phyloP scores from a whole-genome alignment of 345 rosid species.

The Erodium maritimum region DNA sequence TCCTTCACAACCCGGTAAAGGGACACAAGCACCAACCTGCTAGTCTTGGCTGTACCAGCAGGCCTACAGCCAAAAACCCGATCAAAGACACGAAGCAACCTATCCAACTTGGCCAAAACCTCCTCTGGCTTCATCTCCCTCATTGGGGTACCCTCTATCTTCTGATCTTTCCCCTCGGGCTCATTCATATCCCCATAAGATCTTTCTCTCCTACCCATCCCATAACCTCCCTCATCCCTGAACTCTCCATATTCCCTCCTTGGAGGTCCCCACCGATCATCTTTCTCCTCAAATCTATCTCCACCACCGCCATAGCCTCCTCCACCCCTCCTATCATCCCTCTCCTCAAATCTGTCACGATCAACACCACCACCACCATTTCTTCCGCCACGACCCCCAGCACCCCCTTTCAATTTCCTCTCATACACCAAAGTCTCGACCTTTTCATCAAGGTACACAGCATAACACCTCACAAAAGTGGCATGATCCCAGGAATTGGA shows the following conservation, averaged over 20 bases:
- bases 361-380: constrained; percentile 13
- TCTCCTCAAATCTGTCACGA: constrained; percentile 16
- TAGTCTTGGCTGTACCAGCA: constrained; percentile 63
- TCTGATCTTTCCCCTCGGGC: constrained; percentile 28
- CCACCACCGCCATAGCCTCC: too few species aligned
- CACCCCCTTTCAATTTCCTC: constrained; percentile 30
- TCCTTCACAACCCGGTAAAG: constrained; percentile 67
- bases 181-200: constrained; percentile 76
- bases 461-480: constrained; percentile 65
- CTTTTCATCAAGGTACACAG: constrained; percentile 65
- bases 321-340: too few species aligned
- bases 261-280: constrained; percentile 30
- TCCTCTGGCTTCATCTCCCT: constrained; percentile 74
- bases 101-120: constrained; percentile 58
- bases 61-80: constrained; percentile 66
- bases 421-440: constrained; percentile 54
- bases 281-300: constrained; percentile 26
- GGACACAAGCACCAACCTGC: constrained; percentile 61
- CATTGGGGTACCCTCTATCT: constrained; percentile 35
- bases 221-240: constrained; percentile 24
- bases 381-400: neutral
- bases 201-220: constrained; percentile 40
- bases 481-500: constrained; percentile 92
- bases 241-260: constrained; percentile 24
- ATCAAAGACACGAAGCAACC: constrained; percentile 54